A percentile compares a stretch with the other conserved stretches of the same genome.
Evolutionary conservation across 2,329 filamentous ascomycete species (phyloP).

Genomic region (Fusarium keratoplasticum): DNA sequence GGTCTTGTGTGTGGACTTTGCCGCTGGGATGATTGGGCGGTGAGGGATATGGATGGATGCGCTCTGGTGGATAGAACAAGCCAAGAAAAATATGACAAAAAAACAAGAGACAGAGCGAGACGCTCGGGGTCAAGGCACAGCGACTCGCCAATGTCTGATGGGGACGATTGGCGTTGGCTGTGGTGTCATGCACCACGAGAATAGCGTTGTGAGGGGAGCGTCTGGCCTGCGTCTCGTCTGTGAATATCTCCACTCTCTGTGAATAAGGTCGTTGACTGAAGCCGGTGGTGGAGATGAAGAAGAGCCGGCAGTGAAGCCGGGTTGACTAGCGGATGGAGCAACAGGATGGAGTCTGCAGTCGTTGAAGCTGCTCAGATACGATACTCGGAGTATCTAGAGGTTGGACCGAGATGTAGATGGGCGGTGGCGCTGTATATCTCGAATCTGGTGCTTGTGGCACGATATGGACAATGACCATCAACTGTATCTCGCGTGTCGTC

Average conservation of each 20-base stretch:
- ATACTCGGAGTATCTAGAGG: neutral
- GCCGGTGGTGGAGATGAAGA: slow-evolving; percentile 12
- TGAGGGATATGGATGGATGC: slow-evolving; percentile 33
- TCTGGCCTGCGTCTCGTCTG: neutral
- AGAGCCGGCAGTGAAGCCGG: slow-evolving; percentile 18
- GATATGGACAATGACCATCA: neutral
- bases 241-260: slow-evolving; percentile 1
- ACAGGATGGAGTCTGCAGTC: neutral
- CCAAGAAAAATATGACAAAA: neutral
- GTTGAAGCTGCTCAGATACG: neutral
- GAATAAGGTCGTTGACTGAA: neutral
- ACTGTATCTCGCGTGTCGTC: neutral
- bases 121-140: slow-evolving; percentile 19
- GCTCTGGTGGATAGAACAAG: slow-evolving; percentile 2
- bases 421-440: neutral
- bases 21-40: slow-evolving; percentile 41
- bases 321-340: neutral
- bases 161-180: slow-evolving; percentile 11
- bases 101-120: neutral
- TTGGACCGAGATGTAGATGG: neutral
- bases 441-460: neutral
- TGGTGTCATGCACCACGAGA: slow-evolving; percentile 43
- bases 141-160: slow-evolving; percentile 4
- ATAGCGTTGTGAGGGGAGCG: slow-evolving; percentile 32
- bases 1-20: slow-evolving; percentile 7